A percentile compares a stretch with the other conserved stretches of the same genome.
phyloP scores from a whole-genome alignment of 768 basidiomycete species.

The Tricholoma sp. region DNA sequence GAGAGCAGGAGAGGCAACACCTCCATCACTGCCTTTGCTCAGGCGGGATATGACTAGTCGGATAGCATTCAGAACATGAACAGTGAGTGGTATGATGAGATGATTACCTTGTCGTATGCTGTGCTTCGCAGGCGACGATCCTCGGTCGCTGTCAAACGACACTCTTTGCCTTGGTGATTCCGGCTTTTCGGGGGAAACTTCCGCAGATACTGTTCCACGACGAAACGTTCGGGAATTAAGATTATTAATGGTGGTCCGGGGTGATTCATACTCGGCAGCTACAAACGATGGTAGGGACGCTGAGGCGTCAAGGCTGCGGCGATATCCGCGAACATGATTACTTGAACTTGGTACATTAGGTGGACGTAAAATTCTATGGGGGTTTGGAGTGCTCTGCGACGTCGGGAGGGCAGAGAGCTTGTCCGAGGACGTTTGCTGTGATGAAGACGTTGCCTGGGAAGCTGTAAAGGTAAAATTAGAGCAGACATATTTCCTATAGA shows the following conservation, averaged over 20 bases:
- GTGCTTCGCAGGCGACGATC: slow-evolving; percentile 33
- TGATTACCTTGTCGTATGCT: slow-evolving; percentile 35
- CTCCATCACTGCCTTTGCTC: slow-evolving; percentile 29
- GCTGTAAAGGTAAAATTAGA: slow-evolving; percentile 2
- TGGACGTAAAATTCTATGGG: slow-evolving; percentile 27
- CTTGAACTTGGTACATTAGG: slow-evolving; percentile 24
- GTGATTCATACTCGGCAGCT: slow-evolving; percentile 19
- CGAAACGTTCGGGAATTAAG: slow-evolving; percentile 9
- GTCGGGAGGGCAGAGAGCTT: slow-evolving; percentile 38
- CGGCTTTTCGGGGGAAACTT: slow-evolving; percentile 32
- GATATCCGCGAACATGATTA: slow-evolving; percentile 23
- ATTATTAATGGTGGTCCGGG: slow-evolving; percentile 15
- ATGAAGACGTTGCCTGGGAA: slow-evolving; percentile 35
- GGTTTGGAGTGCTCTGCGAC: slow-evolving; percentile 25
- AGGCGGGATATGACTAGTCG: slow-evolving; percentile 25
- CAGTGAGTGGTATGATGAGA: background rate
- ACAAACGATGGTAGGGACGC: slow-evolving; percentile 38
- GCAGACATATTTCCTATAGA: background rate
- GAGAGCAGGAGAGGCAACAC: slow-evolving; percentile 26
- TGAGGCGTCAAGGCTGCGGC: slow-evolving; percentile 39
- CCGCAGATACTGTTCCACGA: slow-evolving; percentile 23
- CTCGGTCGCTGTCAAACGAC: slow-evolving; percentile 51
- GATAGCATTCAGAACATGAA: background rate
- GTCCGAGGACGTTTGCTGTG: slow-evolving; percentile 43
- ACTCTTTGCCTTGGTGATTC: slow-evolving; percentile 45